Conservation (phyloP, 1,139 yeast species). For the Kurtzmaniella quercitrusa region DNA sequence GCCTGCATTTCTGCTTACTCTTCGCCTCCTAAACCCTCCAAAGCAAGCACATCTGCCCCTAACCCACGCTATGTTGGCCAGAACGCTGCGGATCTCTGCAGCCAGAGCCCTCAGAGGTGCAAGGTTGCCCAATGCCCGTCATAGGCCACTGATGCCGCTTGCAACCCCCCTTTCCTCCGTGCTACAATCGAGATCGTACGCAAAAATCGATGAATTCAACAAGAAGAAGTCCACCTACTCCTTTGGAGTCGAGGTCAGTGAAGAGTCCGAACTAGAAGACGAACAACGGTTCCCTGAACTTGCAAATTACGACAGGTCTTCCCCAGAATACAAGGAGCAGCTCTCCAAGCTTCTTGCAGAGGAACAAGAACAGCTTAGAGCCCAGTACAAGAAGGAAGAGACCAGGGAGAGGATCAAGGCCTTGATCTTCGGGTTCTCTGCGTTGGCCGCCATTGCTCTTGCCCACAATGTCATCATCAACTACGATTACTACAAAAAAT, state of each 20-base stretch:
- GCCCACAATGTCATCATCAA: slow-evolving; percentile 41
- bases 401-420: slow-evolving; percentile 34
- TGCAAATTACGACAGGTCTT: slow-evolving; percentile 23
- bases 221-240: slow-evolving; percentile 30
- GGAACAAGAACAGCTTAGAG: slow-evolving; percentile 17
- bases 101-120: neutral
- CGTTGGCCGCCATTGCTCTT: slow-evolving; percentile 29
- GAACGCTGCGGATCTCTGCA: neutral
- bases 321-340: slow-evolving; percentile 38
- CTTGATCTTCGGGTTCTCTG: slow-evolving; percentile 23
- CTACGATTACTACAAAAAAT: slow-evolving; percentile 31
- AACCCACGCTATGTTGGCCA: neutral
- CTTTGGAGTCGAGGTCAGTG: slow-evolving; percentile 21
- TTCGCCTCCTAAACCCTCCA: neutral
- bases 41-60: neutral
- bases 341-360: slow-evolving; percentile 27
- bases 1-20: neutral
- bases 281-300: slow-evolving; percentile 28
- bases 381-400: slow-evolving; percentile 22
- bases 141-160: neutral
- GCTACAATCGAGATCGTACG: neutral
- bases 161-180: neutral
- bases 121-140: neutral
- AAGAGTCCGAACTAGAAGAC: neutral
- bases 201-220: slow-evolving; percentile 21